Base-by-base conservation (phyloP, 1,284 basidiomycete genomes). In the Microbotryum violaceum region DNA sequence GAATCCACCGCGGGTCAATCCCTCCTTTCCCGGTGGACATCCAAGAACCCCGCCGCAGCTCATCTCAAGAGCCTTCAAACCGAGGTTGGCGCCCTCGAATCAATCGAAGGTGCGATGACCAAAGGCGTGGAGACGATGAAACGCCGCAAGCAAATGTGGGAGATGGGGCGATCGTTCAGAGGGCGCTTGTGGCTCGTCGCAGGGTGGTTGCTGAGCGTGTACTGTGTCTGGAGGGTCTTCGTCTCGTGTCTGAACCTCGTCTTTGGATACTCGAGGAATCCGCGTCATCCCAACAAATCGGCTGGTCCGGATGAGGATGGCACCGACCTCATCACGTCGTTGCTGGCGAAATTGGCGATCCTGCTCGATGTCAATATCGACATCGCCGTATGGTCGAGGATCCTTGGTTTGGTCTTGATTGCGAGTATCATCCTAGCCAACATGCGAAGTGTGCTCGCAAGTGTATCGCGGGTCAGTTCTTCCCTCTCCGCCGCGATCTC, bases 381-480 rank as follows among this genome's bases (percentile, higher is more conserved):
- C 57, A 69, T 78, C 8, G 69, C 69, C 2, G 72, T 70, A 1
- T 76, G 75, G 74, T 73, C 76, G 3, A 70, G 75, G 18, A 66
- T 75, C 49, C 70, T 77, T 50, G 75, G 75, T 1, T 67, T 78
- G 8, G 60, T 73, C 4, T 65, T 77, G 29, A 75, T 76, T 25
- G 77, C 76, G 42, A 66, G 72, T 20, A 74, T 78, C 52, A 76
- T 78, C 60, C 60, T 76, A 42, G 72, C 74, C 42, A 74, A 77
- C 52, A 73, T 78, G 59, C 71, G 76, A 0, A 72, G 69, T 42
- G 75, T 77, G 0, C 66, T 78, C 5, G 68, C 70, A n/a, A 74
- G 73, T 53, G 73, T 77, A 6, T 74, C 75, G 21, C 65, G 70
- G 57, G 70, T 69, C 27, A 27, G 66, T 49, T 9, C 8, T 4